Conservation (phyloP, 805 yeast species). For the Nakazawaea ernobii region DNA sequence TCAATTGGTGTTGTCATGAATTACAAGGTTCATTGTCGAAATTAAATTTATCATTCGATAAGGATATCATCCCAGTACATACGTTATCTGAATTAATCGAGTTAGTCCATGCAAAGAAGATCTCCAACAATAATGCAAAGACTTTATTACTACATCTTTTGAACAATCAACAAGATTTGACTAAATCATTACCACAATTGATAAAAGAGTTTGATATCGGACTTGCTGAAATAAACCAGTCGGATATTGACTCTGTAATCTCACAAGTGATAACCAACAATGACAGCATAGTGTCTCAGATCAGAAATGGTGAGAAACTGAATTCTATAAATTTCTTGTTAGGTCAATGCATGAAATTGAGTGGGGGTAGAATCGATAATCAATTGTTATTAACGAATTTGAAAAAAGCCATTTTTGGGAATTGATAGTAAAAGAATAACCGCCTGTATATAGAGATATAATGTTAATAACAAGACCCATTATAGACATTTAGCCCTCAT, state of each 20-base stretch:
- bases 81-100: conserved; percentile 51
- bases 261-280: conserved; percentile 33
- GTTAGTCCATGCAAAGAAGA: conserved; percentile 35
- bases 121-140: conserved; percentile 69
- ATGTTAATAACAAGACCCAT: background rate
- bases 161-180: conserved; percentile 35
- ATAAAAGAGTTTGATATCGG: conserved; percentile 50
- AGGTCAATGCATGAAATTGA: conserved; percentile 78
- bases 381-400: conserved; percentile 19
- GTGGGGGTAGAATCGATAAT: conserved; percentile 55
- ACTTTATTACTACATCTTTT: conserved; percentile 58
- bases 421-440: background rate
- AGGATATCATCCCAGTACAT: conserved; percentile 28
- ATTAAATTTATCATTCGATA: conserved; percentile 31
- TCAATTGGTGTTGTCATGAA: conserved; percentile 83
- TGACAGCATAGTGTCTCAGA: conserved; percentile 49
- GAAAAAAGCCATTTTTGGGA: conserved; percentile 12
- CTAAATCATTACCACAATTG: conserved; percentile 31
- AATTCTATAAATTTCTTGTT: conserved; percentile 70
- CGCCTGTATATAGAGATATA: background rate
- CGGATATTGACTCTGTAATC: conserved; percentile 23
- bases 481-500: too few species aligned
- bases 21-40: conserved; percentile 64
- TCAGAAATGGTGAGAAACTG: conserved; percentile 50
- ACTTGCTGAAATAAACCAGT: conserved; percentile 23